A percentile compares a stretch with the other conserved stretches of the same genome.
Evolutionary conservation across 495 filamentous ascomycete species (phyloP).

Genomic region (Aspergillus conjunctus): DNA sequence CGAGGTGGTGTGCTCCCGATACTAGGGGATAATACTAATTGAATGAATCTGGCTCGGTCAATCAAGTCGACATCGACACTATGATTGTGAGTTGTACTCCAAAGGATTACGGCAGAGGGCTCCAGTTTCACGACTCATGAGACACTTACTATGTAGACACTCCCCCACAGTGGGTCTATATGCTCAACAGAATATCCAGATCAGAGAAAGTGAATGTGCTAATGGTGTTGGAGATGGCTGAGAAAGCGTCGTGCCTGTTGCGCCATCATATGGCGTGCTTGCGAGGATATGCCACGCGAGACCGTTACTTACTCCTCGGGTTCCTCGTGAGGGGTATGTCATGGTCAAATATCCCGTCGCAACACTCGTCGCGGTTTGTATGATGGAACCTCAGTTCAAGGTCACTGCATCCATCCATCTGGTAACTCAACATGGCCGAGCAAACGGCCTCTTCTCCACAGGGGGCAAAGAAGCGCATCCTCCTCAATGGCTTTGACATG

Average conservation of each 20-base stretch:
- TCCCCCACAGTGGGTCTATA: not conserved
- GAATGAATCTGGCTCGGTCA: not conserved
- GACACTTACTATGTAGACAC: no score
- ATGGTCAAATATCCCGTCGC: not conserved
- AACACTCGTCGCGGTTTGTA: not conserved
- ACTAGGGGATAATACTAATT: not conserved
- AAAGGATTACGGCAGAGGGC: not conserved
- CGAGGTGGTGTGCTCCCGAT: not conserved
- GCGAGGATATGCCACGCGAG: not conserved
- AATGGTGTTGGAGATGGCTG: not conserved
- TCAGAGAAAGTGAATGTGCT: not conserved
- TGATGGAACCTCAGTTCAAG: not conserved
- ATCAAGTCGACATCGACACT: not conserved
- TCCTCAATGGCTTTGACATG: conserved; percentile 68
- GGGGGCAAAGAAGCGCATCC: conserved; percentile 55
- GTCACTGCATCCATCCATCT: not conserved
- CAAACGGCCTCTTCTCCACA: not conserved
- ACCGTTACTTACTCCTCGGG: not conserved
- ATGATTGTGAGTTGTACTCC: not conserved
- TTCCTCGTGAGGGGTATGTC: not conserved
- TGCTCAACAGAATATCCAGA: not conserved
- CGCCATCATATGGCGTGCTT: not conserved
- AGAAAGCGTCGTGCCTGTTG: not conserved
- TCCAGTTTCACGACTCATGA: not conserved
- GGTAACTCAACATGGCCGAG: not conserved